These are phyloP conservation scores for Aegle marmelos DNA, from an alignment of 345 rosid genomes.

Conservation along the genomic window DNA sequence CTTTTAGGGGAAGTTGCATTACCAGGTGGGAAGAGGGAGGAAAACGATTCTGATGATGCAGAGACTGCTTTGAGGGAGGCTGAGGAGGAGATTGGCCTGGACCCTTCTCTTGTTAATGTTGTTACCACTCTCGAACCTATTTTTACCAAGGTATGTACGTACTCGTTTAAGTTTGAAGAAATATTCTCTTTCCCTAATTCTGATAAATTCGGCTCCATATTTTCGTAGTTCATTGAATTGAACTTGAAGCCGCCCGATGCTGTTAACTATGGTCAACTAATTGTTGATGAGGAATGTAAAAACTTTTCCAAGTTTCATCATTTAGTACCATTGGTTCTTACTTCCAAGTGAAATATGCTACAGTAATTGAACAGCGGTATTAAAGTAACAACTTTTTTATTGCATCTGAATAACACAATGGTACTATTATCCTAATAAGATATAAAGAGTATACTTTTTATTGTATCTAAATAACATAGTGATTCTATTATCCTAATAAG, in stretches of 20 bases:
- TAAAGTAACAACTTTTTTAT: not conserved
- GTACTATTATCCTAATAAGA: not conserved
- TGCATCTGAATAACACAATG: not conserved
- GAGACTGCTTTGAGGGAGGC: constrained; percentile 47
- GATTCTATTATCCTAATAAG: not conserved
- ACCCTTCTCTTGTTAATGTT: constrained; percentile 46
- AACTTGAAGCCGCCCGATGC: not conserved
- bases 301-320: not conserved
- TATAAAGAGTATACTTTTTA: not conserved
- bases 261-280: not conserved
- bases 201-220: not conserved
- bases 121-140: constrained; percentile 35
- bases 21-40: constrained; percentile 48
- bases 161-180: too few relatives aligned
- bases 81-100: constrained; percentile 44
- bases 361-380: not conserved
- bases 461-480: not conserved
- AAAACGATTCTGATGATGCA: constrained; percentile 33
- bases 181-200: not conserved
- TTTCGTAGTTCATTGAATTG: not conserved
- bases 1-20: constrained; percentile 43
- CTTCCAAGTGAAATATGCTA: not conserved
- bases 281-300: not conserved
- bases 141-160: constrained; percentile 22
- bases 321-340: not conserved